Base-by-base conservation (phyloP, 2,329 filamentous ascomycete genomes). In the Microascus cirrosus region DNA sequence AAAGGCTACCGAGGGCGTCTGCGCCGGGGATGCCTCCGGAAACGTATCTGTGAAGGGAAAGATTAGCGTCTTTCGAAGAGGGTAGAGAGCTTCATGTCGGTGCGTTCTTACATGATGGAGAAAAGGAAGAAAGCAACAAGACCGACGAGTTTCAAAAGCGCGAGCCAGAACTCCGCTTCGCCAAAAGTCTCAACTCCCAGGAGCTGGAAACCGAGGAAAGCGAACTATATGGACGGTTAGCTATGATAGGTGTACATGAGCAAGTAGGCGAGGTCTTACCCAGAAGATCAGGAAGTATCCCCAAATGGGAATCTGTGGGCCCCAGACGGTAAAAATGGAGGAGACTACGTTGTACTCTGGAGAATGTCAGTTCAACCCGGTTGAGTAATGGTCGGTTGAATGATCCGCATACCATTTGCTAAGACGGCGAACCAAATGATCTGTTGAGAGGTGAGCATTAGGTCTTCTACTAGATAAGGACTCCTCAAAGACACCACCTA, bases 91-190 rank as follows among this genome's bases (percentile, higher is more conserved):
- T 4, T 12, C 2, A 22, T 11, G 3, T n/a, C 22, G n/a, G 18
- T 36, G 48, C 11, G 52, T 13, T 66, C 72, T 66, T 59, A 75
- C 69, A 90, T 74, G 59, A 90, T 86, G 55, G 85, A 80, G 64
- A 90, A 89, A 62, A 91, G 74, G 68, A 89, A 88, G 69, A 87
- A 89, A 1, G 86, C 86, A 1, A 87, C 72, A 1, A 91, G 73
- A 1, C 86, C 85, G 2, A 84, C 67, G 5, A 91, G 78, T 66
- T 92, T 92, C 66, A 90, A 71, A 18, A 86, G 77, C 0, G 87
- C 85, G 59, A 91, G 80, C 86, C 87, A 91, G 66, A 91, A 90
- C 66, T 93, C 89, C 11, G 86, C 83, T 66, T 92, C 88, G 15
- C 88, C 88, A 66, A 90, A 92, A 3, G 85, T 82, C 63, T 85